Base-by-base conservation (phyloP, 495 filamentous ascomycete genomes). In the Penicillium bialowiezense region DNA sequence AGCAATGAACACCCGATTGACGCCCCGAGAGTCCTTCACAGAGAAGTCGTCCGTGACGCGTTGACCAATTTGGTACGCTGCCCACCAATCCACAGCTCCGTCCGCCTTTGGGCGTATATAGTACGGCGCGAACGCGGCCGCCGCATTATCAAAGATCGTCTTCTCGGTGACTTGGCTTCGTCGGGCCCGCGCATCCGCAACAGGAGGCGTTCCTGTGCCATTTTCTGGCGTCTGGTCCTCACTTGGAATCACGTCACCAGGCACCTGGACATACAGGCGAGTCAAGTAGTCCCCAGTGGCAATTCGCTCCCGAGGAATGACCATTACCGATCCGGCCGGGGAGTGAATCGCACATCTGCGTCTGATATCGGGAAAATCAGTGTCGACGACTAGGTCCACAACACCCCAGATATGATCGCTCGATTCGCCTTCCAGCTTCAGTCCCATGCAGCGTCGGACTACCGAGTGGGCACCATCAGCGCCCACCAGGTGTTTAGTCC, bases 1-100 rank as follows among this genome's bases (percentile, higher is more conserved):
- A 18, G 74, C 81, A 43, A 87, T 73, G 50, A 87, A 86, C 7
- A 87, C 76, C 1, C 83, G 66, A 0, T 15, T 39, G 31, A 45
- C 12, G 0, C 46, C 47, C 2, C 49, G 12, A 7, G 52, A 49
- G 42, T 87, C 72, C 32, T 77, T 69, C 4, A 77, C 71, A n/a
- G 74, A 79, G 29, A 71, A 73, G 3, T 57, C 41, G 7, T 54
- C 41, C 14, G 58, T 48, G 3, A 73, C 49, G 12, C 70, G 60
- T 41, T 73, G 67, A 3, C 67, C 70, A 24, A 73, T 70, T 19
- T 64, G 63, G 55, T 74, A 76, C 1, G 53, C 55, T 23, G 60
- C 50, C 54, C 54, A 60, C 57, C 60, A 60, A 26, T 64, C 56
- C 1, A 60, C 37, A 7, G 29, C 32, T 32, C 29, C 29, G 5